phyloP scores from a whole-genome alignment of 2,329 filamentous ascomycete genomes.

The Fusarium tanahbumbuense region DNA sequence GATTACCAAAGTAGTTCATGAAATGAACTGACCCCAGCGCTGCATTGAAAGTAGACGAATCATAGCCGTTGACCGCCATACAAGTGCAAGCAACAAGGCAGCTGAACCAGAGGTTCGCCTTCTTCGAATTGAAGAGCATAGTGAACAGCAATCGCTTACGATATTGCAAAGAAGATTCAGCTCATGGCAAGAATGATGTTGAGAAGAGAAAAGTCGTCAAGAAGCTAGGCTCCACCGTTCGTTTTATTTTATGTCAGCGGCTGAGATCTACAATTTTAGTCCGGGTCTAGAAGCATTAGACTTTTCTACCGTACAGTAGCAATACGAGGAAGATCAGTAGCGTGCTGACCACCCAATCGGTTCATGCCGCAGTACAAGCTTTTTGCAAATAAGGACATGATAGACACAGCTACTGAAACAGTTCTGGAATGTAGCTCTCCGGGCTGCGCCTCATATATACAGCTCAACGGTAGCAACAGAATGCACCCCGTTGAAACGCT shows the following conservation, averaged over 20 bases:
- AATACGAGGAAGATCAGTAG: not conserved
- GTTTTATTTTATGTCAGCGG: not conserved
- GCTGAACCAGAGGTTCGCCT: slow-evolving; percentile 14
- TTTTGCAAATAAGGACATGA: not conserved
- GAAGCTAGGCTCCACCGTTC: not conserved
- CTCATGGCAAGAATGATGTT: not conserved
- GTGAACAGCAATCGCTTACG: not conserved
- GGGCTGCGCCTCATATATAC: not conserved
- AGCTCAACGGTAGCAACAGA: not conserved
- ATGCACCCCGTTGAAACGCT: not conserved
- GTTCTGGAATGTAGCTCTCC: not conserved
- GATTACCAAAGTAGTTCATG: slow-evolving; percentile 16
- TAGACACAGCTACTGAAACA: not conserved
- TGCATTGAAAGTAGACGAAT: slow-evolving; percentile 12
- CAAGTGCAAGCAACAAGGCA: slow-evolving; percentile 10
- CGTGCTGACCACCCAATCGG: not conserved
- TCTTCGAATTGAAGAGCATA: slow-evolving; percentile 12
- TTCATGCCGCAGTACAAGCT: not conserved
- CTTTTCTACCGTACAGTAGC: not conserved
- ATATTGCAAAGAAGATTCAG: not conserved
- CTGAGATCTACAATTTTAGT: not conserved
- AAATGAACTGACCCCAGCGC: slow-evolving; percentile 12
- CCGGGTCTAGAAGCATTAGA: slow-evolving; percentile 1
- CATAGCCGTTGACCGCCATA: slow-evolving; percentile 12
- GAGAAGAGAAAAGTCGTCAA: not conserved